These are phyloP conservation scores for Epichloe glyceriae DNA, from an alignment of 2,329 filamentous ascomycete species.

Conservation along the genomic window DNA sequence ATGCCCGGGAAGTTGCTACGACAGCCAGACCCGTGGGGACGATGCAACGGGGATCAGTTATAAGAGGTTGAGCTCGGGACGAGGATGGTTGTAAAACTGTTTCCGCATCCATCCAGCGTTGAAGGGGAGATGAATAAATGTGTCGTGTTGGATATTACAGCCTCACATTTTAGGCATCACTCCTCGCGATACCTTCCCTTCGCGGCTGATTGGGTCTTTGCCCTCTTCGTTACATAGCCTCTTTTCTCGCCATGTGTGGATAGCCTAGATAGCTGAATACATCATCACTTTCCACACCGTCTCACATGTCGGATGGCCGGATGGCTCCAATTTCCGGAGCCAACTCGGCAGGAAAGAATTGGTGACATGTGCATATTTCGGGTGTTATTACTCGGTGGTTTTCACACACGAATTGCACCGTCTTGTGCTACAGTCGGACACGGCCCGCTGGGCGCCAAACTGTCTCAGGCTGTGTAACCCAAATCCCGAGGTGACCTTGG, in stretches of 20 bases:
- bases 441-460: neutral
- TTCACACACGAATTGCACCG: neutral
- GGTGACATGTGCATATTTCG: neutral
- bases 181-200: too few relatives aligned
- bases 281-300: too few relatives aligned
- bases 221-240: too few relatives aligned
- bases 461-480: conserved; percentile 3
- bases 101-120: neutral
- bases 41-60: conserved; percentile 12
- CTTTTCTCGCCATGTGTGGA: too few relatives aligned
- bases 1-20: conserved; percentile 13
- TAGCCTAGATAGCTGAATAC: too few relatives aligned
- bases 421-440: neutral
- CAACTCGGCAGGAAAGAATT: too few relatives aligned
- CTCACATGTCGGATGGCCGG: neutral
- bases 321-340: too few relatives aligned
- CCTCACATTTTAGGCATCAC: too few relatives aligned
- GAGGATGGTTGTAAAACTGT: conserved; percentile 13
- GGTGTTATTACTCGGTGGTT: neutral
- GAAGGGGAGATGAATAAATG: too few relatives aligned
- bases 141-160: too few relatives aligned
- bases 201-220: too few relatives aligned
- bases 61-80: conserved; percentile 16
- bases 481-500: neutral
- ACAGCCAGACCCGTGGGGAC: conserved; percentile 9